phyloP scores from a whole-genome alignment of 2,329 filamentous ascomycete genomes.

The Xylariales sp. region DNA sequence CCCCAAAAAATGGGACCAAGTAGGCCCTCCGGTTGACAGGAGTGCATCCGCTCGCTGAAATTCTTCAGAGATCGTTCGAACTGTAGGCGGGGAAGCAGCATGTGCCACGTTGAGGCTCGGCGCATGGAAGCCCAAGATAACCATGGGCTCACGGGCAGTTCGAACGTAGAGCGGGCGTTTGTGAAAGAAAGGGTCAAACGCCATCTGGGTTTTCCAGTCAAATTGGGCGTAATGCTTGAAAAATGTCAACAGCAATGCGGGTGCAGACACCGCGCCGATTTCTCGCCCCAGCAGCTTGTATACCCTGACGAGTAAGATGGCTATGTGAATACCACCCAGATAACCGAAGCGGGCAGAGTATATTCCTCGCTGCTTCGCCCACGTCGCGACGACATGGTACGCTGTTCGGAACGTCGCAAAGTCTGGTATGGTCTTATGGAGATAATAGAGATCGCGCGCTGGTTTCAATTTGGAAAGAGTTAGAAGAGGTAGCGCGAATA shows the following conservation, averaged over 20 bases:
- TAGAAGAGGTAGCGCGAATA: constrained; percentile 51
- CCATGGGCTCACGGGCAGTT: constrained; percentile 55
- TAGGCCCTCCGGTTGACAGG: constrained; percentile 28
- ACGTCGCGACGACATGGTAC: constrained; percentile 56
- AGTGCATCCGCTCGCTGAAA: constrained; percentile 40
- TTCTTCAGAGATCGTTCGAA: constrained; percentile 46
- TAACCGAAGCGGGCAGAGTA: constrained; percentile 64
- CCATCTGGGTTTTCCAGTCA: constrained; percentile 50
- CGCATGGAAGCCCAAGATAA: constrained; percentile 57
- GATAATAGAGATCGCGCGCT: constrained; percentile 56
- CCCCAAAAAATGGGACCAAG: constrained; percentile 40
- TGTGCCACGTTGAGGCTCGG: constrained; percentile 58
- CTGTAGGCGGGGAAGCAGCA: constrained; percentile 48
- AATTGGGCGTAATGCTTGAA: constrained; percentile 60
- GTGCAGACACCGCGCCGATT: constrained; percentile 32
- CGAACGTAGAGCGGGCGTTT: constrained; percentile 47
- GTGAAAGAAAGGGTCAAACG: constrained; percentile 59
- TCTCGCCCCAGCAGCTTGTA: constrained; percentile 48
- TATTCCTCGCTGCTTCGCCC: constrained; percentile 58
- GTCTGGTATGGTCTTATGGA: constrained; percentile 56
- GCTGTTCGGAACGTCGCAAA: constrained; percentile 52
- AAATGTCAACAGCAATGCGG: constrained; percentile 54
- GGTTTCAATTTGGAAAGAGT: constrained; percentile 61
- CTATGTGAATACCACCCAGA: constrained; percentile 61
- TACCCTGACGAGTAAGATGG: constrained; percentile 55